These are phyloP conservation scores for Nymphaea colorata DNA, from an alignment of 164 flowering plant species.

Conservation along the genomic window DNA sequence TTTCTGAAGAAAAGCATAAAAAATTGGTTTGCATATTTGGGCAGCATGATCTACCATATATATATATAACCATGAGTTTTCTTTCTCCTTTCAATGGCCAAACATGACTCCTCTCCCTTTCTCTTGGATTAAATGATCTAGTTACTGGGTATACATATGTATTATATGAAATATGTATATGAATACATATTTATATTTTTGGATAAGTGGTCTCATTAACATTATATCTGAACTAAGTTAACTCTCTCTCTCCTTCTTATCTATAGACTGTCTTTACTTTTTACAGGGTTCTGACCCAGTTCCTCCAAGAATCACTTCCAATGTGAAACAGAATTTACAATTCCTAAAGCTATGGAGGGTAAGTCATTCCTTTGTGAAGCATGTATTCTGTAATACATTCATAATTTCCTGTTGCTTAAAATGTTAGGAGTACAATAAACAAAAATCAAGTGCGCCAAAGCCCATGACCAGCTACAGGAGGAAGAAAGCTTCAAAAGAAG, in stretches of 20 bases:
- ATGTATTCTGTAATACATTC: not conserved
- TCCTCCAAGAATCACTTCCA: slow-evolving; percentile 87
- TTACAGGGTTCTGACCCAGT: slow-evolving; percentile 41
- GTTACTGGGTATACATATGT: not conserved
- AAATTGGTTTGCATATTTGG: too few species aligned
- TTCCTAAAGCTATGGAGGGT: slow-evolving; percentile 78
- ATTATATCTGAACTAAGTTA: not conserved
- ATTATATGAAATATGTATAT: not conserved
- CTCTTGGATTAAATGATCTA: not conserved
- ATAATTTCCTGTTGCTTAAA: not conserved
- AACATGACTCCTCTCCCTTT: too few species aligned
- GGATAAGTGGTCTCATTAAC: not conserved
- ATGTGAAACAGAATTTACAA: slow-evolving; percentile 91
- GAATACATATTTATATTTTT: not conserved
- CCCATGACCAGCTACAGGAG: slow-evolving; percentile 84
- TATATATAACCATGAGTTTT: too few species aligned
- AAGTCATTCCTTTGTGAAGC: not conserved
- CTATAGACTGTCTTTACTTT: not conserved
- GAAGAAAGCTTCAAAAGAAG: slow-evolving; percentile 73
- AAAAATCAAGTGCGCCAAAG: slow-evolving; percentile 48
- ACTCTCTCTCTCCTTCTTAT: too few species aligned
- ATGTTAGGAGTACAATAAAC: slow-evolving; percentile 17
- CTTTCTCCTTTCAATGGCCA: too few species aligned
- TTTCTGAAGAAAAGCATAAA: too few species aligned
- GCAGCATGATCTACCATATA: too few species aligned